Conservation (phyloP, 768 basidiomycete genomes). For the Lepiota venenata region DNA sequence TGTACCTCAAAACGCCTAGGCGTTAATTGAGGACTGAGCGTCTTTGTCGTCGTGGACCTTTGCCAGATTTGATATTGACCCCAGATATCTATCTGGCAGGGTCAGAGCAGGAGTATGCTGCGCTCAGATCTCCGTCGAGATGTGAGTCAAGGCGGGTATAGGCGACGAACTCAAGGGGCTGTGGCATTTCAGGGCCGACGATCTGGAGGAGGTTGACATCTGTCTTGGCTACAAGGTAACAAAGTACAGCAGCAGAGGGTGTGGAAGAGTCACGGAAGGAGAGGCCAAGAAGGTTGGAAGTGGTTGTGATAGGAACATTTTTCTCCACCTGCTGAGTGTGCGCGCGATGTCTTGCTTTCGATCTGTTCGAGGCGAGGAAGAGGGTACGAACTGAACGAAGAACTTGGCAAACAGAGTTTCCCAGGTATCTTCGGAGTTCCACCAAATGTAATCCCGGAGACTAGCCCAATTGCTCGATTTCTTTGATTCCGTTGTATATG, state of each 20-base stretch:
- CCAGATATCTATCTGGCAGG: no score
- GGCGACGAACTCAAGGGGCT: no score
- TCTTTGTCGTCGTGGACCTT: no score
- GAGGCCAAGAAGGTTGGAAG: conserved; percentile 1
- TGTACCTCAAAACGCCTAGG: no score
- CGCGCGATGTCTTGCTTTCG: neutral
- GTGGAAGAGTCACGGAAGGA: conserved; percentile 1
- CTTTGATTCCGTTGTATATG: no score
- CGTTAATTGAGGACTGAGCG: no score
- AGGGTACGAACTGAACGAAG: conserved; percentile 1
- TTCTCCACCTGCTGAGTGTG: neutral
- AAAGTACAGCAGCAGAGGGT: neutral
- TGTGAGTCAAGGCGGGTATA: no score
- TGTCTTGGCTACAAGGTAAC: conserved; percentile 5
- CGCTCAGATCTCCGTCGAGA: no score
- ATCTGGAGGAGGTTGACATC: conserved; percentile 2
- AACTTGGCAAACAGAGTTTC: conserved; percentile 5
- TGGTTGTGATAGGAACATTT: conserved; percentile 7
- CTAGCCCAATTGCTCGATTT: conserved; percentile 1
- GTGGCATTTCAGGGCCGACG: no score
- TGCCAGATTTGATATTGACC: no score
- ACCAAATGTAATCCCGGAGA: neutral
- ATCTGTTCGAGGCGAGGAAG: neutral
- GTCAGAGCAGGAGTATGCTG: no score
- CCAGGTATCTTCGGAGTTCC: conserved; percentile 2